Evolutionary conservation across 129 eudicot genomes (phyloP).

Genomic region (Flaveria brownii): DNA sequence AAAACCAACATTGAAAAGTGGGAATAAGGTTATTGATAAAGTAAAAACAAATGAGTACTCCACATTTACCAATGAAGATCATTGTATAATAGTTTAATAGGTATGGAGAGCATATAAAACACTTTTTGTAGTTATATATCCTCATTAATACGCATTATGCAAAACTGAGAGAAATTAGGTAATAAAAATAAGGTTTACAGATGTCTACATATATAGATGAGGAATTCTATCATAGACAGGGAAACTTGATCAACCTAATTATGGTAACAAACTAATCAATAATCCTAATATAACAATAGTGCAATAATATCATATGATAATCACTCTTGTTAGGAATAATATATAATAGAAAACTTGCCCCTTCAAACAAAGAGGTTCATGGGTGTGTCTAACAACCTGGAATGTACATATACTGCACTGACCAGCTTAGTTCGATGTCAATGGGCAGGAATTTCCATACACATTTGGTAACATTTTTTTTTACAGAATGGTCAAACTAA

Average conservation of each 20-base stretch:
- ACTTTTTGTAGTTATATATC: not conserved
- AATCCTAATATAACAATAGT: not conserved
- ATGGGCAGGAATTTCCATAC: not conserved
- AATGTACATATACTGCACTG: not conserved
- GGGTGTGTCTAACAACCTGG: not conserved
- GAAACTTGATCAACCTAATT: not conserved
- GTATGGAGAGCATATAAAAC: slow-evolving; percentile 2
- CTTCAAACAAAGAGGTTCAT: not conserved
- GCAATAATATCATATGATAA: not conserved
- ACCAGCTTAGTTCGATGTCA: not conserved
- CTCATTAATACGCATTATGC: not conserved
- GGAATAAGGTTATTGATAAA: slow-evolving; percentile 11
- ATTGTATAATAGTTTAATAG: not conserved
- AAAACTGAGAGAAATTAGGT: not conserved
- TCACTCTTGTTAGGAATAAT: too few relatives aligned
- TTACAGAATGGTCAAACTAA: not conserved
- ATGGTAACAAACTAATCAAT: not conserved
- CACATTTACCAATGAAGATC: not conserved
- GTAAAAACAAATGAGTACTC: slow-evolving; percentile 9
- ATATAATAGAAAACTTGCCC: not conserved
- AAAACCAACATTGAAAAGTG: not conserved
- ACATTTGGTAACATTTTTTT: not conserved
- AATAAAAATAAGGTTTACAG: not conserved
- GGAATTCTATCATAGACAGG: not conserved
- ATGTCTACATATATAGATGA: slow-evolving; percentile 1